A percentile compares a stretch with the other conserved stretches of the same genome.
phyloP scores from a whole-genome alignment of 148 eudicot genomes.

The Simmondsia chinensis region DNA sequence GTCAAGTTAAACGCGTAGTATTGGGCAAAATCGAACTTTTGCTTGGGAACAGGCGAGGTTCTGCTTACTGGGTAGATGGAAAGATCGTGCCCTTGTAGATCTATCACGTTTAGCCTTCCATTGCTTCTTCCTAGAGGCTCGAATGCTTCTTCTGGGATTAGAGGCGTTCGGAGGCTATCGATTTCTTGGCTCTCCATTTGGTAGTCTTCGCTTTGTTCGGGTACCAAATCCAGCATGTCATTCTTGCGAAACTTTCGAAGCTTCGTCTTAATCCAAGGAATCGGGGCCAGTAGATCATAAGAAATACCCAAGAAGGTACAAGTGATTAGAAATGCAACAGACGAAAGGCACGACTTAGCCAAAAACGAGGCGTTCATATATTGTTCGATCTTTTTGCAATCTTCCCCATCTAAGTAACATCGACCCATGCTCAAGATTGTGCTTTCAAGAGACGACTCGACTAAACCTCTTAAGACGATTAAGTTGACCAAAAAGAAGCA shows the following conservation, averaged over 20 bases:
- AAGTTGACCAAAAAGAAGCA: constrained; percentile 92
- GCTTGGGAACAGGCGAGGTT: constrained; percentile 88
- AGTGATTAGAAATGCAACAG: constrained; percentile 85
- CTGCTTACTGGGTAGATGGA: constrained; percentile 78
- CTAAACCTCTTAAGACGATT: constrained; percentile 75
- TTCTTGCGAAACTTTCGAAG: constrained; percentile 73
- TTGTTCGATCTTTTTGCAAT: constrained; percentile 84
- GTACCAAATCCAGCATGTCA: constrained; percentile 94
- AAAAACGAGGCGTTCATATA: constrained; percentile 85
- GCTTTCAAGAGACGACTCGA: constrained; percentile 83
- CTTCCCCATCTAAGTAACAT: constrained; percentile 96
- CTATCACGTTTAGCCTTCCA: constrained; percentile 34
- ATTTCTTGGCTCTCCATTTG: constrained; percentile 42
- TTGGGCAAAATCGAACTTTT: constrained; percentile 88
- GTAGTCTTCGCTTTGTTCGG: constrained; percentile 67
- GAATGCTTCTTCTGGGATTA: constrained; percentile 51
- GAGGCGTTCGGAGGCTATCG: constrained; percentile 54
- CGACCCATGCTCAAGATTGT: constrained; percentile 80
- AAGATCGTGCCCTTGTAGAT: constrained; percentile 64
- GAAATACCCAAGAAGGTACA: constrained; percentile 96
- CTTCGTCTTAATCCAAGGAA: constrained; percentile 88
- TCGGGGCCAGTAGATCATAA: constrained; percentile 78
- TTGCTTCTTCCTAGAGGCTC: constrained; percentile 20
- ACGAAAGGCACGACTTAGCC: constrained; percentile 81
- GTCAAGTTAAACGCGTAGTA: constrained; percentile 96